These are phyloP conservation scores for Candida alai DNA, from an alignment of 805 yeast species.

Conservation along the genomic window DNA sequence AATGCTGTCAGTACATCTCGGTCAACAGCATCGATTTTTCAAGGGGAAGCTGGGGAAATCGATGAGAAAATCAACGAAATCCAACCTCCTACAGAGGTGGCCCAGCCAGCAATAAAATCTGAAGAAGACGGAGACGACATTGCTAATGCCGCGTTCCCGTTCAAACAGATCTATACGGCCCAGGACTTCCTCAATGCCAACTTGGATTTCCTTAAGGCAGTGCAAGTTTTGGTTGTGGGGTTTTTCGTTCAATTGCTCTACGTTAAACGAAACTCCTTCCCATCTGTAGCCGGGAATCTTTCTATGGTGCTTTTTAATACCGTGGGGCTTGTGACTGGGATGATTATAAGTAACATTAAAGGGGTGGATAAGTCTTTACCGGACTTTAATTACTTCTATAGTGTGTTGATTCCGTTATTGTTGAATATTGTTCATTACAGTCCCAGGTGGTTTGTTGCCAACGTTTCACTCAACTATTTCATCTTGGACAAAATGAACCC, in stretches of 20 bases:
- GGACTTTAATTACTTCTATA: constrained; percentile 34
- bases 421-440: constrained; percentile 19
- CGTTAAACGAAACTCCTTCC: constrained; percentile 15
- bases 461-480: constrained; percentile 35
- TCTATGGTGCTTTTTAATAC: constrained; percentile 30
- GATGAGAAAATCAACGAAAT: background rate
- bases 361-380: constrained; percentile 21
- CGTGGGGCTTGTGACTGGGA: constrained; percentile 28
- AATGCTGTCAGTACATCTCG: too few species aligned
- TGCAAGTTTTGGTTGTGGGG: constrained; percentile 27
- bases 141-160: constrained; percentile 18
- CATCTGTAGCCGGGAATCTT: constrained; percentile 14
- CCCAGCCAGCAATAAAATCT: constrained; percentile 1
- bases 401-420: constrained; percentile 30
- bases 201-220: constrained; percentile 25
- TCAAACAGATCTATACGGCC: constrained; percentile 22
- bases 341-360: constrained; percentile 24
- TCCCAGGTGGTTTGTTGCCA: constrained; percentile 24
- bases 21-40: constrained; percentile 15
- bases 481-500: constrained; percentile 28
- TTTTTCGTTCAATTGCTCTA: constrained; percentile 31
- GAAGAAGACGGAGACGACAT: constrained; percentile 9
- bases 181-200: constrained; percentile 39
- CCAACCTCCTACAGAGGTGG: background rate
- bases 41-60: constrained; percentile 5